These are phyloP conservation scores for Nicotiana attenuata DNA, from an alignment of 257 asterid genomes.

Conservation along the genomic window DNA sequence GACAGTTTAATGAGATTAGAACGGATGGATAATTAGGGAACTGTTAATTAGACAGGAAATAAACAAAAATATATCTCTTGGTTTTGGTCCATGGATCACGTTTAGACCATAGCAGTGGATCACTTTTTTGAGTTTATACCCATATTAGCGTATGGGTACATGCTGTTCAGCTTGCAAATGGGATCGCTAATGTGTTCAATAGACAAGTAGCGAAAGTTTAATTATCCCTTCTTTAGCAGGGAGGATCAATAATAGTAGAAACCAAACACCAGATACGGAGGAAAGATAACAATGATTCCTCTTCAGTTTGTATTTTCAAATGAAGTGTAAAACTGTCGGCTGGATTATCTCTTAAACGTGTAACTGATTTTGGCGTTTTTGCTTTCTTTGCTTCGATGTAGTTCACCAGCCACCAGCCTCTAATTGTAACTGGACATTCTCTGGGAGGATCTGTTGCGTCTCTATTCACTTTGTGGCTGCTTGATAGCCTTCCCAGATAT, in stretches of 20 bases:
- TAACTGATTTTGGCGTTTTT: not conserved
- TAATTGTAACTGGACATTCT: conserved; percentile 27
- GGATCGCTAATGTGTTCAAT: not conserved
- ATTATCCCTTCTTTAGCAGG: not conserved
- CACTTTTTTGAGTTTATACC: not conserved
- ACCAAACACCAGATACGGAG: not conserved
- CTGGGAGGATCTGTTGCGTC: conserved; percentile 33
- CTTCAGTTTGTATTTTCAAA: not conserved
- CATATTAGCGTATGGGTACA: not conserved
- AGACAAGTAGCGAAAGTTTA: not conserved
- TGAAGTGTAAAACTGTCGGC: not conserved
- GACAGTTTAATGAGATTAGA: not conserved
- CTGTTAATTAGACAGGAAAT: not conserved
- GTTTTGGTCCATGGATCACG: too few relatives aligned
- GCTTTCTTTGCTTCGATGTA: conserved; percentile 8
- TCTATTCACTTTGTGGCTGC: conserved; percentile 33
- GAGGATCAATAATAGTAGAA: not conserved
- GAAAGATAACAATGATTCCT: not conserved
- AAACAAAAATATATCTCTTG: not conserved
- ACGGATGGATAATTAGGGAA: not conserved
- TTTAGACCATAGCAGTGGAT: not conserved
- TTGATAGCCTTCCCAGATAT: conserved; percentile 10
- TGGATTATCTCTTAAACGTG: not conserved
- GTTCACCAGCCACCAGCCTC: conserved; percentile 13
- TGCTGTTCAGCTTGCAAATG: not conserved